phyloP scores from a whole-genome alignment of 441 rosid genomes.

The Kokia cookei region DNA sequence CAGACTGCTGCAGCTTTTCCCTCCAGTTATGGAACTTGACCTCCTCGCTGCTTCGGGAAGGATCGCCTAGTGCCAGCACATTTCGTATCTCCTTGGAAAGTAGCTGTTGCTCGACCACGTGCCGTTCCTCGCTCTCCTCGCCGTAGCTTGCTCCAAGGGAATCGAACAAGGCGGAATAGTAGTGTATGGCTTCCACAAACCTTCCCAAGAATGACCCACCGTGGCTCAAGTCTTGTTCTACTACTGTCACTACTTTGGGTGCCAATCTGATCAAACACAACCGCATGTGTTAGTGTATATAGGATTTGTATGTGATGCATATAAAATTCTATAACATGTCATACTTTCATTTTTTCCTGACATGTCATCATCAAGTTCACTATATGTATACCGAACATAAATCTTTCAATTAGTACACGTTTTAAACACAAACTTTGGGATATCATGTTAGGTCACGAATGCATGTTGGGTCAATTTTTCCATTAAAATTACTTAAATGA shows the following conservation, averaged over 20 bases:
- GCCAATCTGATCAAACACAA: constrained; percentile 46
- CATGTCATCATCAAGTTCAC: too few species aligned
- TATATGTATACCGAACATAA: too few species aligned
- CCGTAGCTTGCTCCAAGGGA: constrained; percentile 91
- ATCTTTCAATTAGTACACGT: too few species aligned
- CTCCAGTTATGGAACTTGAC: constrained; percentile 81
- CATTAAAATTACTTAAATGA: too few species aligned
- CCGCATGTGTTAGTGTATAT: neutral
- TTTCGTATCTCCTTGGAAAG: constrained; percentile 83
- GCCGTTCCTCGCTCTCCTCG: constrained; percentile 95
- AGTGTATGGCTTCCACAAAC: constrained; percentile 96
- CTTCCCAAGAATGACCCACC: constrained; percentile 89
- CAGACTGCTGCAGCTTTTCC: constrained; percentile 76
- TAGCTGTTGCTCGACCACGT: constrained; percentile 93
- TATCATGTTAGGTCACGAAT: too few species aligned
- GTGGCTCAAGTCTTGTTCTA: constrained; percentile 92
- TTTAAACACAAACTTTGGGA: too few species aligned
- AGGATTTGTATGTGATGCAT: too few species aligned
- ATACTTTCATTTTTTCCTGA: too few species aligned
- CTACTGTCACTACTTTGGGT: constrained; percentile 97
- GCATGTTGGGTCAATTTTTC: too few species aligned
- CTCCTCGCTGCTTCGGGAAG: constrained; percentile 42
- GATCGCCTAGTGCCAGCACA: constrained; percentile 81
- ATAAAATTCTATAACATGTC: too few species aligned
- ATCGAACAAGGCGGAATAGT: constrained; percentile 91